Percentiles rank a stretch among this genome's conserved stretches.
phyloP scores from a whole-genome alignment of 257 asterid species.

The Coffea canephora region DNA sequence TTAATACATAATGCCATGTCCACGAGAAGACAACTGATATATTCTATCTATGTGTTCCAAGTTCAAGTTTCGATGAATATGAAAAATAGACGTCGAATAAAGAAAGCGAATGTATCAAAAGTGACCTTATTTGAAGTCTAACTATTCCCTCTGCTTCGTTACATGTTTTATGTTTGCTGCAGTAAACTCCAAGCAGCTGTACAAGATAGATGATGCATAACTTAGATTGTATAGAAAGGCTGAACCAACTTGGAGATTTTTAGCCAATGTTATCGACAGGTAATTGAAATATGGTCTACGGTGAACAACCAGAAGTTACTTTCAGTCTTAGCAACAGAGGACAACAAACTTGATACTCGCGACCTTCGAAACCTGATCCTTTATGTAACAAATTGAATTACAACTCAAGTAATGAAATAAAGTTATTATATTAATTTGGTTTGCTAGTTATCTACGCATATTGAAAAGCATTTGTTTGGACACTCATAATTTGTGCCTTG shows the following conservation, averaged over 20 bases:
- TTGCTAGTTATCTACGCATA: too few species aligned
- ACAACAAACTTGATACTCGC: neutral
- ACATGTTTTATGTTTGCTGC: neutral
- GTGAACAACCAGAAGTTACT: neutral
- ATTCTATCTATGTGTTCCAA: neutral
- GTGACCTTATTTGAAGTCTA: neutral
- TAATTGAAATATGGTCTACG: neutral
- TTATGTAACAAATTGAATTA: neutral
- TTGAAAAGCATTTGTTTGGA: too few species aligned
- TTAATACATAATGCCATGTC: neutral
- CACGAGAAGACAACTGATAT: neutral
- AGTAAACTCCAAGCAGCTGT: neutral
- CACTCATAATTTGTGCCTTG: neutral
- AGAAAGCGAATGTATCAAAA: neutral
- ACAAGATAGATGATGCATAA: neutral
- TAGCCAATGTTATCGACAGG: neutral
- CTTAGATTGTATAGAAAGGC: neutral
- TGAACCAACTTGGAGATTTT: neutral
- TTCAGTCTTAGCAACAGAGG: neutral
- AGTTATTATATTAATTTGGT: neutral
- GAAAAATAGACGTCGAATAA: neutral
- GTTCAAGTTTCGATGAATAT: neutral
- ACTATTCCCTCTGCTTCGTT: neutral
- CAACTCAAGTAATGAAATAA: neutral
- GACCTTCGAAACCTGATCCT: neutral